These are phyloP conservation scores for Botrytis paeoniae DNA, from an alignment of 2,329 filamentous ascomycete species.

Conservation along the genomic window DNA sequence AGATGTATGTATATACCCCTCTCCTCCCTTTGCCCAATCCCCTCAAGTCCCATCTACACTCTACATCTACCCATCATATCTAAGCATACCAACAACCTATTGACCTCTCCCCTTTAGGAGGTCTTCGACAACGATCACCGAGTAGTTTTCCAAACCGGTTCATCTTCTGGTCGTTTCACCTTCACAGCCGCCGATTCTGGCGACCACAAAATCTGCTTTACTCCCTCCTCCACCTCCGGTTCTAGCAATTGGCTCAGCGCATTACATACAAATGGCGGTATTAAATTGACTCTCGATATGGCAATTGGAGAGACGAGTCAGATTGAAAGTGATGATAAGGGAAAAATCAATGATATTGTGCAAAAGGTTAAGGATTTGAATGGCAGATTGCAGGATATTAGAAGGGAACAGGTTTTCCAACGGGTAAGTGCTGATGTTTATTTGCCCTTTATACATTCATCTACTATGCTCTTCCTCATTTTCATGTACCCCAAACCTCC, in stretches of 20 bases:
- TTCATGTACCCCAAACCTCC: neutral
- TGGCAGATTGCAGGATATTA: slow-evolving; percentile 79
- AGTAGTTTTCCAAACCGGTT: slow-evolving; percentile 82
- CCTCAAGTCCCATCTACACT: slow-evolving; percentile 18
- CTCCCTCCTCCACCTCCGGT: slow-evolving; percentile 70
- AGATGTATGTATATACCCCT: slow-evolving; percentile 55
- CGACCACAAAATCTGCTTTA: slow-evolving; percentile 94
- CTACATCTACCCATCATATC: slow-evolving; percentile 6
- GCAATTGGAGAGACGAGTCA: slow-evolving; percentile 91
- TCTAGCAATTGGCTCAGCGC: slow-evolving; percentile 69
- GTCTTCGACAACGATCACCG: slow-evolving; percentile 97
- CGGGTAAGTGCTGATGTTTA: slow-evolving; percentile 54
- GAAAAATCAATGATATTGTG: slow-evolving; percentile 86
- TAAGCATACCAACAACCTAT: neutral
- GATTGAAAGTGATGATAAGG: slow-evolving; percentile 91
- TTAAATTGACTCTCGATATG: slow-evolving; percentile 83
- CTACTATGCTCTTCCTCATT: neutral
- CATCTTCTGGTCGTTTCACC: slow-evolving; percentile 78
- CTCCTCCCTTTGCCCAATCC: neutral
- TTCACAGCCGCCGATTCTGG: slow-evolving; percentile 94
- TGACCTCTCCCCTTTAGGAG: slow-evolving; percentile 52
- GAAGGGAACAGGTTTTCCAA: slow-evolving; percentile 95
- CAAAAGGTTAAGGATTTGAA: slow-evolving; percentile 88
- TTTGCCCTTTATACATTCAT: neutral
- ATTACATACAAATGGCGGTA: slow-evolving; percentile 64